Base-by-base conservation (phyloP, 225 moss, liverwort and hornwort species). In the Bryum argenteum region DNA sequence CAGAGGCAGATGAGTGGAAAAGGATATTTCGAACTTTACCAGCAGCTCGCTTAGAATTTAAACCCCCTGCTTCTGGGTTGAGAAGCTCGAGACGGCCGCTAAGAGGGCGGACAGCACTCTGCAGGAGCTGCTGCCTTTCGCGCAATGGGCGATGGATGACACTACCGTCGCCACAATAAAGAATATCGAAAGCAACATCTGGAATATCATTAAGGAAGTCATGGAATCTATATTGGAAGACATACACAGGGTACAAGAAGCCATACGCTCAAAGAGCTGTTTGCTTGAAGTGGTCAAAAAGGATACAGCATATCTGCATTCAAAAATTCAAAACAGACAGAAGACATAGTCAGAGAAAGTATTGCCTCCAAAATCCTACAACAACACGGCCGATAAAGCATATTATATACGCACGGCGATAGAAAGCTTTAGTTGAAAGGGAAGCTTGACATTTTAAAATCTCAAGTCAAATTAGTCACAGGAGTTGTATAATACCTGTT, bases 181-280 rank as follows among this genome's bases (percentile, higher is more conserved):
- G 72, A 58, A 97, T 76, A 77, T 97, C 97, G 54, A 97, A 97
- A 78, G 88, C 97, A 78, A 97, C 87, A 84, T 97, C 94, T 95
- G 81, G 43, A 67, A 63, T 54, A 52, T 77, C 53, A 68, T 88
- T 68, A 87, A 88, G 77, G 88, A 67, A 33, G 7, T 33, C 33
- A 33, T 28, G 5, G 33, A 4, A 33, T 4, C 33, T 33, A 33
- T 39, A 45, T 21, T 7, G 40, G 43, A 78, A 28, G 39, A 17
- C 45, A 37, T 24, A 17, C 1, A 61, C 47, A 62, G 37, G 15
- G 71, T 50, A 28, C 13, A 8, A 3, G 47, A 66, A 41, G 37
- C 65, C 45, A 73, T 47, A 9, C 26, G 65, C 47, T 41, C 38
- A 17, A 20, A 45, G 18, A 18, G 17, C 43, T 17, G 58, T 42